Evolutionary conservation across 441 rosid genomes (phyloP).

Genomic region (Populus hybrid): DNA sequence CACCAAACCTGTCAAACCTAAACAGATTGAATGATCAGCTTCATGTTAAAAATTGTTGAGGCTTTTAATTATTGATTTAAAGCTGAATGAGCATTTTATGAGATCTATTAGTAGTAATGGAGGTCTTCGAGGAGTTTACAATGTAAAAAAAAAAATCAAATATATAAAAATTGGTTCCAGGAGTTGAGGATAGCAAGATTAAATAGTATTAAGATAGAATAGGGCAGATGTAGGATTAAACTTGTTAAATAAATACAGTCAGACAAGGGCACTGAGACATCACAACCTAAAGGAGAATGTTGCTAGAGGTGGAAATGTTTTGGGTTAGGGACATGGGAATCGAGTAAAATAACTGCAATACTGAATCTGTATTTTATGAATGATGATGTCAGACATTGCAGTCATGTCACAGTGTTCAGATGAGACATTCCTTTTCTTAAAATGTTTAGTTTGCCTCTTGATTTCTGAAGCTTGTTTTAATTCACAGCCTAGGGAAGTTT

Average conservation of each 20-base stretch:
- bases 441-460: neutral
- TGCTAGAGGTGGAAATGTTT: neutral
- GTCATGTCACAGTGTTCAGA: neutral
- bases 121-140: neutral
- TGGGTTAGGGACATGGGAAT: neutral
- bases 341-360: neutral
- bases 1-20: neutral
- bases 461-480: slow-evolving; percentile 2
- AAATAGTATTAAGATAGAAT: neutral
- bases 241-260: neutral
- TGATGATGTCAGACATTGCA: neutral
- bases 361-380: neutral
- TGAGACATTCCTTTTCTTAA: neutral
- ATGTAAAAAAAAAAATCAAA: neutral
- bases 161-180: neutral
- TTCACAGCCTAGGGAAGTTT: neutral
- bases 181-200: neutral
- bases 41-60: neutral
- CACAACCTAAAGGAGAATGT: neutral
- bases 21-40: neutral
- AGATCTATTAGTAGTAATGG: neutral
- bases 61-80: neutral
- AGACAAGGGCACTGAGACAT: neutral
- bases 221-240: neutral
- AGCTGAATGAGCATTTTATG: too few relatives aligned